phyloP scores from a whole-genome alignment of 2,329 filamentous ascomycete genomes.

The Mycocentrospora acerina region DNA sequence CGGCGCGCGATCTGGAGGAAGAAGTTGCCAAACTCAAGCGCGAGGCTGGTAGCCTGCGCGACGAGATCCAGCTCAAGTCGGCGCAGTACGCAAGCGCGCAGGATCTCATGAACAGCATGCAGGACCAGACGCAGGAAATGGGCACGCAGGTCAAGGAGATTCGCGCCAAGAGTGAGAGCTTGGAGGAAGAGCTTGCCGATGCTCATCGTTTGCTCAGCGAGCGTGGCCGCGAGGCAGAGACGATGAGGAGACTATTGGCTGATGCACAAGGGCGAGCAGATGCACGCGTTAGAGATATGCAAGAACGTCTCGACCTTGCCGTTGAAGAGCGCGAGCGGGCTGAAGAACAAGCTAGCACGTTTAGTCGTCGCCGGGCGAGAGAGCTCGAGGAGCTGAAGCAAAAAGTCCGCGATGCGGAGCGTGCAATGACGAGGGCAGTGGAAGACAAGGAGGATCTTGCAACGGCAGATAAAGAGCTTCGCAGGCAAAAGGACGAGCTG shows the following conservation, averaged over 20 bases:
- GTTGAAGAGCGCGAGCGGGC: conserved; percentile 92
- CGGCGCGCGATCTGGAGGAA: conserved; percentile 72
- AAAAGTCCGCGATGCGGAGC: conserved; percentile 79
- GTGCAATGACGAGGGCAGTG: conserved; percentile 67
- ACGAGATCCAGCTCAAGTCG: conserved; percentile 80
- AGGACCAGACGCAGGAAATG: conserved; percentile 86
- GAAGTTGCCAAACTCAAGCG: conserved; percentile 67
- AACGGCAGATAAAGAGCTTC: conserved; percentile 71
- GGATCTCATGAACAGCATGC: conserved; percentile 85
- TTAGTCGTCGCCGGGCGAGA: conserved; percentile 72
- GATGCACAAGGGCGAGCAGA: conserved; percentile 86
- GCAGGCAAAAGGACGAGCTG: conserved; percentile 71
- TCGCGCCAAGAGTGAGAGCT: conserved; percentile 74
- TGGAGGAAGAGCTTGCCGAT: conserved; percentile 91
- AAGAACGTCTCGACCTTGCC: conserved; percentile 81
- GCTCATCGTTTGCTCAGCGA: conserved; percentile 84
- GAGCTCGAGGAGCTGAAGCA: conserved; percentile 85
- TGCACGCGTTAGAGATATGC: conserved; percentile 81
- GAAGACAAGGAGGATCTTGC: conserved; percentile 80
- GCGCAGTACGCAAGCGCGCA: conserved; percentile 86
- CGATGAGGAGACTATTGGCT: conserved; percentile 84
- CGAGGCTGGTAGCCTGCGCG: conserved; percentile 68
- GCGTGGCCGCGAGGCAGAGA: conserved; percentile 87
- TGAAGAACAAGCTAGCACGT: conserved; percentile 83
- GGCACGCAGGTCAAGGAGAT: conserved; percentile 90